These are phyloP conservation scores for Phyllosticta citribraziliensis DNA, from an alignment of 2,329 filamentous ascomycete species.

Conservation along the genomic window DNA sequence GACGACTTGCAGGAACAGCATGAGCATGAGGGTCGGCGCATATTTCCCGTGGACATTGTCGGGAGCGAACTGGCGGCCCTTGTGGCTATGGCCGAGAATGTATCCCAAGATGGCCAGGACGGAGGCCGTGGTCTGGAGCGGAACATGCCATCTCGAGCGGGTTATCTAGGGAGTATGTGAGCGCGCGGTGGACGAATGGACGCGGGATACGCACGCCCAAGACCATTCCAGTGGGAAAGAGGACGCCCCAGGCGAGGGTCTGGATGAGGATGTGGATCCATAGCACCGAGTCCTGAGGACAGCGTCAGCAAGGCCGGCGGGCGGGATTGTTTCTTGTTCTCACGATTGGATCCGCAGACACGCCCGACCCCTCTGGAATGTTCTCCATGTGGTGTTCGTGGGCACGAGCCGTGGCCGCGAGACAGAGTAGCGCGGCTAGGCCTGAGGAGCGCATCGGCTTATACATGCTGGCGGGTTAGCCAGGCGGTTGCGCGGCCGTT, in stretches of 20 bases:
- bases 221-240: conserved; percentile 94
- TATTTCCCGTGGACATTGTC: conserved; percentile 74
- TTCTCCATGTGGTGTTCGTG: conserved; percentile 33
- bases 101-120: conserved; percentile 72
- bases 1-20: conserved; percentile 65
- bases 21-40: conserved; percentile 68
- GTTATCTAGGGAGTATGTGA: conserved; percentile 51
- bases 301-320: conserved; percentile 13
- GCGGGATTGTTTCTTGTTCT: background rate
- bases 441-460: conserved; percentile 6
- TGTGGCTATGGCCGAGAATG: conserved; percentile 83
- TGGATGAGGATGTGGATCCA: conserved; percentile 93
- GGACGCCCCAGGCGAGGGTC: conserved; percentile 76
- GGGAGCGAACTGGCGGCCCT: conserved; percentile 69
- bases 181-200: background rate
- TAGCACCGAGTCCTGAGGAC: conserved; percentile 60
- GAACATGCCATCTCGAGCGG: conserved; percentile 89
- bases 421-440: conserved; percentile 16
- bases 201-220: conserved; percentile 56
- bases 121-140: conserved; percentile 67
- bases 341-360: conserved; percentile 29
- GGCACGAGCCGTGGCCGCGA: conserved; percentile 30
- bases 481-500: conserved; percentile 3
- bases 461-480: conserved; percentile 5
- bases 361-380: conserved; percentile 28